These are phyloP conservation scores for Calonectria pteridis DNA, from an alignment of 2,329 filamentous ascomycete species.

Conservation along the genomic window DNA sequence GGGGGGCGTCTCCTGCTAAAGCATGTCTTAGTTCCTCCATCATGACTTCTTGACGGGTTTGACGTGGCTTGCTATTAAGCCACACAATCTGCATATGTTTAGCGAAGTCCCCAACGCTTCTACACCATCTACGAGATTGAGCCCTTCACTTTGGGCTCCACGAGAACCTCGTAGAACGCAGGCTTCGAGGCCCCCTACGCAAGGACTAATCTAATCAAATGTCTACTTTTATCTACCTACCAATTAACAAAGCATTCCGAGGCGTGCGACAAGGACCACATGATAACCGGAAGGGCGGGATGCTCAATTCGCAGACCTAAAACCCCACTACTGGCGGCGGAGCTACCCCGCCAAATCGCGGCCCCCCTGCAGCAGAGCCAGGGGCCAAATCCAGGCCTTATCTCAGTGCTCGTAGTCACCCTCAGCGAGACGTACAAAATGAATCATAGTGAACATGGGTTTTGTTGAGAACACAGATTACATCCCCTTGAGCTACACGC, in stretches of 20 bases:
- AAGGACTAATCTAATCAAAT: not conserved
- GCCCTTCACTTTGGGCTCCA: not conserved
- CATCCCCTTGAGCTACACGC: too few relatives aligned
- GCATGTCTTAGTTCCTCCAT: slow-evolving; percentile 19
- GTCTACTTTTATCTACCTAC: slow-evolving; percentile 7
- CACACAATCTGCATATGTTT: not conserved
- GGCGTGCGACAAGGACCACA: slow-evolving; percentile 16
- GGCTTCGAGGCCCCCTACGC: not conserved
- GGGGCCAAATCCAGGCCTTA: slow-evolving; percentile 3
- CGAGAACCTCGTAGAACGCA: not conserved
- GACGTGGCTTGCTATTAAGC: not conserved
- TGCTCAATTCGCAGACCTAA: not conserved
- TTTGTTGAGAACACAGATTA: not conserved
- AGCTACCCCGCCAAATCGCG: slow-evolving; percentile 46
- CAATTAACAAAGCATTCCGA: slow-evolving; percentile 10
- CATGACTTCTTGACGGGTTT: slow-evolving; percentile 7
- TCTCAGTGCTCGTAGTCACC: not conserved
- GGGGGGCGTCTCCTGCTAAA: slow-evolving; percentile 15
- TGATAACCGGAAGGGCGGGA: slow-evolving; percentile 28
- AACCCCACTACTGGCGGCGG: slow-evolving; percentile 32
- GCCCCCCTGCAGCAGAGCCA: slow-evolving; percentile 36
- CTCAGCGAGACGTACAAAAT: not conserved
- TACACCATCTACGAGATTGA: not conserved
- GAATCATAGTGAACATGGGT: not conserved
- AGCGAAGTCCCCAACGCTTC: not conserved